Evolutionary conservation across 345 rosid genomes (phyloP).

Genomic region (Geranium rotundifolium): DNA sequence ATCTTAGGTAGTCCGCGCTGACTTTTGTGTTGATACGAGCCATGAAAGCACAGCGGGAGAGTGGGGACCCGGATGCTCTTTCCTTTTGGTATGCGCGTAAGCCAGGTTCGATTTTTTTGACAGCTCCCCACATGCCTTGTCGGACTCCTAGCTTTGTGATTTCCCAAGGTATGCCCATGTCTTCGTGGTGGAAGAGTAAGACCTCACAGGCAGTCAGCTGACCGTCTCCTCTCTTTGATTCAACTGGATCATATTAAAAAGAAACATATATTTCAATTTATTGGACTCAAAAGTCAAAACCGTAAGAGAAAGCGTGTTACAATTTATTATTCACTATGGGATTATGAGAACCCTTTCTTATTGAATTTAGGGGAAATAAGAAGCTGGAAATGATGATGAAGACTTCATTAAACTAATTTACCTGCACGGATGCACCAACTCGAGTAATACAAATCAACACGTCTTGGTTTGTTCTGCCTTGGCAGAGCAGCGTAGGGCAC

Average conservation of each 20-base stretch:
- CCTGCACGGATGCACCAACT: constrained; percentile 97
- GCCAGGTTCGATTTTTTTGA: constrained; percentile 84
- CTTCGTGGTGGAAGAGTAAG: constrained; percentile 81
- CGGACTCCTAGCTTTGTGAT: constrained; percentile 87
- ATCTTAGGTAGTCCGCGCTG: constrained; percentile 41
- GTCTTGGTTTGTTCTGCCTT: constrained; percentile 68
- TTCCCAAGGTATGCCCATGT: constrained; percentile 99
- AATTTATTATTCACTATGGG: not conserved
- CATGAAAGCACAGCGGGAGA: constrained; percentile 62
- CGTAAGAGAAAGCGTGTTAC: not conserved
- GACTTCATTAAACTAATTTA: constrained; percentile 12
- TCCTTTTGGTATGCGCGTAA: constrained; percentile 61
- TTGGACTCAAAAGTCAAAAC: not conserved
- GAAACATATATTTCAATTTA: not conserved
- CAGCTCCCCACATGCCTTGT: constrained; percentile 99
- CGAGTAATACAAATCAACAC: constrained; percentile 87
- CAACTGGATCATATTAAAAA: constrained; percentile 41
- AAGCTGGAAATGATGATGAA: not conserved
- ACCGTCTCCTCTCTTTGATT: constrained; percentile 78
- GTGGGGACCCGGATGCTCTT: constrained; percentile 41
- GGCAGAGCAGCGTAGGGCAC: constrained; percentile 58
- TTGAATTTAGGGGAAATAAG: not conserved
- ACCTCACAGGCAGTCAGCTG: constrained; percentile 82
- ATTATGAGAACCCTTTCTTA: not conserved
- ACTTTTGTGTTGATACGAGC: constrained; percentile 84